These are phyloP conservation scores for Macrophomina tecta DNA, from an alignment of 2,329 filamentous ascomycete species.

Conservation along the genomic window DNA sequence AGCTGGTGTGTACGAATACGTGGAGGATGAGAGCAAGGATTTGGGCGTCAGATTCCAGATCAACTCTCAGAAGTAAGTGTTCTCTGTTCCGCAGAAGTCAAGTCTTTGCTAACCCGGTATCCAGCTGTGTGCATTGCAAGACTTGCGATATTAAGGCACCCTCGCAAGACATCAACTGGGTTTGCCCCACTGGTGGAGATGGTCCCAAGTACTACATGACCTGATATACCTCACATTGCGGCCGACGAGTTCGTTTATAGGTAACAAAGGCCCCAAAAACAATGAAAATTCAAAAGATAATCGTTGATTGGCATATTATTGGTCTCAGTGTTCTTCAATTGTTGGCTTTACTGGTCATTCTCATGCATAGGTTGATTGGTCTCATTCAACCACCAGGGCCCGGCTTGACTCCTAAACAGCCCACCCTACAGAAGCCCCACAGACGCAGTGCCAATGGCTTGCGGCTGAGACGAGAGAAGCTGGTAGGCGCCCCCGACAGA, in stretches of 20 bases:
- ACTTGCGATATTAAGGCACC: slow-evolving; percentile 99
- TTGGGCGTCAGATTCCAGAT: slow-evolving; percentile 96
- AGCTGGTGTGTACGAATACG: slow-evolving; percentile 96
- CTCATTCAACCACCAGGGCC: neutral
- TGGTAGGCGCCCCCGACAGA: neutral
- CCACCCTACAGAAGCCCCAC: slow-evolving; percentile 5
- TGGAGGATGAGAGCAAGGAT: slow-evolving; percentile 87
- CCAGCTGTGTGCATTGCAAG: slow-evolving; percentile 97
- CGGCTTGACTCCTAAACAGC: too few relatives aligned
- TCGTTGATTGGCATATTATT: neutral
- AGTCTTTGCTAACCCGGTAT: slow-evolving; percentile 31
- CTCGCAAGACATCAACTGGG: slow-evolving; percentile 90
- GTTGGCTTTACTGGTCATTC: neutral
- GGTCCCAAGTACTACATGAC: slow-evolving; percentile 71
- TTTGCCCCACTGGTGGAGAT: slow-evolving; percentile 90
- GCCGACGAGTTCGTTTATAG: neutral
- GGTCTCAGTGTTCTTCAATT: neutral
- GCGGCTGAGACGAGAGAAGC: neutral
- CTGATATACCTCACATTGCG: slow-evolving; percentile 30
- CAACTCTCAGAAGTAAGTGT: slow-evolving; percentile 90
- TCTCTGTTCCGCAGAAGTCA: slow-evolving; percentile 37
- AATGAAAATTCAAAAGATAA: neutral
- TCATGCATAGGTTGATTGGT: neutral
- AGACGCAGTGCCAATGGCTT: neutral
- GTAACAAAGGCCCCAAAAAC: neutral